These are phyloP conservation scores for Lichina pygmaea DNA, from an alignment of 495 filamentous ascomycete genomes.

Conservation along the genomic window DNA sequence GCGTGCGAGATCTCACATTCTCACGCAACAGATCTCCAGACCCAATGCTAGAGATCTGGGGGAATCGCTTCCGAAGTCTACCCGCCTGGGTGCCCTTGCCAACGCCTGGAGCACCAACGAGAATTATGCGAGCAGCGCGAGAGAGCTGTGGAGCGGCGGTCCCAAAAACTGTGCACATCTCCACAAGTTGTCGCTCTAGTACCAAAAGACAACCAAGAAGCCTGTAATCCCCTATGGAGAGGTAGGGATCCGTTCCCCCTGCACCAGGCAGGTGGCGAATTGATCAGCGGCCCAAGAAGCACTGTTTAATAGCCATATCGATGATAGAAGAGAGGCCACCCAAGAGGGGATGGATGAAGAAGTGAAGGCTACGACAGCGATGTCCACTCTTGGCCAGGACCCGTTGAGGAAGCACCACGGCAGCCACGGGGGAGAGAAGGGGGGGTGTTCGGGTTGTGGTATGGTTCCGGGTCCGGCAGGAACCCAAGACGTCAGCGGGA, in stretches of 20 bases:
- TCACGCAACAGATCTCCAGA: slow-evolving; percentile 78
- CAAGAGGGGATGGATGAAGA: too few relatives aligned
- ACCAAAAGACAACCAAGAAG: background rate
- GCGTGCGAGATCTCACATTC: slow-evolving; percentile 59
- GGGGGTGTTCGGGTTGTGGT: too few relatives aligned
- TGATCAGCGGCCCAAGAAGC: background rate
- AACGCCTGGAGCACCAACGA: slow-evolving; percentile 79
- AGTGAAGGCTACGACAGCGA: too few relatives aligned
- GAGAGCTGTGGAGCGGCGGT: slow-evolving; percentile 26
- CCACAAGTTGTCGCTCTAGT: background rate
- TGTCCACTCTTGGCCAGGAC: too few relatives aligned
- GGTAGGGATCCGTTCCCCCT: background rate
- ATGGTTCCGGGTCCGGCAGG: too few relatives aligned
- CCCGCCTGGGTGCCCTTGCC: slow-evolving; percentile 94
- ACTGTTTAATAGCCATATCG: too few relatives aligned
- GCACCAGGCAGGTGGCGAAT: background rate
- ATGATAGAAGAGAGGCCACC: too few relatives aligned
- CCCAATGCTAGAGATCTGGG: slow-evolving; percentile 72
- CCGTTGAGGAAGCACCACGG: too few relatives aligned
- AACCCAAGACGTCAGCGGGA: too few relatives aligned
- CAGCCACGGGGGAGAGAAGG: too few relatives aligned
- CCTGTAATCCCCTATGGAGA: background rate
- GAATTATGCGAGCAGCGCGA: slow-evolving; percentile 73
- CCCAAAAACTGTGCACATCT: background rate
- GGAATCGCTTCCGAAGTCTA: slow-evolving; percentile 59